These are phyloP conservation scores for Lepidium campestre DNA, from an alignment of 441 rosid species.

Conservation along the genomic window DNA sequence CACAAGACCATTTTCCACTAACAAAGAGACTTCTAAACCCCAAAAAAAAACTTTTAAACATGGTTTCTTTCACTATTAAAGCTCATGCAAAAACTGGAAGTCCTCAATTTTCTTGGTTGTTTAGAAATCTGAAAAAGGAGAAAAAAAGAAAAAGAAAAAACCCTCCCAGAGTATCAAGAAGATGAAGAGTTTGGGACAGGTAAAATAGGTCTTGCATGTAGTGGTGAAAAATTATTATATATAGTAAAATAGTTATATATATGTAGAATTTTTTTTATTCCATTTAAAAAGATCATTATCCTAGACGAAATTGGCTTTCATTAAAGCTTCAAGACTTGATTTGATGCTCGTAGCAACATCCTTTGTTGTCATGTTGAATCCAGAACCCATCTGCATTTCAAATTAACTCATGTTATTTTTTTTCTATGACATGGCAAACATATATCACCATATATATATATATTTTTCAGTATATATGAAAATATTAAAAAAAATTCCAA, in stretches of 20 bases:
- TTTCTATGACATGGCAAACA: background rate
- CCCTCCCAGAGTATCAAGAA: background rate
- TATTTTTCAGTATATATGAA: too few species aligned
- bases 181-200: background rate
- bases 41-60: background rate
- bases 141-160: background rate
- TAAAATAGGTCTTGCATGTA: background rate
- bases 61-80: background rate
- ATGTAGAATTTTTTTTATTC: background rate
- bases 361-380: constrained; percentile 40
- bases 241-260: background rate
- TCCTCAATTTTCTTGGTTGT: too few species aligned
- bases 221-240: background rate
- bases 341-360: constrained; percentile 51
- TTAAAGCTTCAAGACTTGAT: constrained; percentile 34
- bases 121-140: background rate
- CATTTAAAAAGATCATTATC: background rate
- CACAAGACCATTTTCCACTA: too few species aligned
- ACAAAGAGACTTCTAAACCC: background rate
- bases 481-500: too few species aligned
- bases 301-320: constrained; percentile 10
- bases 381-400: constrained; percentile 51
- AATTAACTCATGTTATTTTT: background rate
- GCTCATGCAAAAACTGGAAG: background rate
- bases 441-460: too few species aligned